These are phyloP conservation scores for Plasmodium gallinaceum DNA, from an alignment of 169 alveolate genomes.

Conservation along the genomic window DNA sequence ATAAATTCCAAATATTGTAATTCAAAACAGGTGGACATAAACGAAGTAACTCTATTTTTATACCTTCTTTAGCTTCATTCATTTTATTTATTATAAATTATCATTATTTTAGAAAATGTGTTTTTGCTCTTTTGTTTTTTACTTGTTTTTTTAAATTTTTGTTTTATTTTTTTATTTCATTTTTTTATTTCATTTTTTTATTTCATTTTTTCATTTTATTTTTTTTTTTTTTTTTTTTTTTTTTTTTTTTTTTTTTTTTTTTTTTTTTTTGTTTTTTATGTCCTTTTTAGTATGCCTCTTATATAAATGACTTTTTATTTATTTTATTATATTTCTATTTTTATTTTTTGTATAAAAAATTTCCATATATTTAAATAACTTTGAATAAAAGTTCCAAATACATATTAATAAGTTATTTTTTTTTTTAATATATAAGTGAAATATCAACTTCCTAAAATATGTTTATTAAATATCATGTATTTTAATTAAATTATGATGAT, in stretches of 20 bases:
- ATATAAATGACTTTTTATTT: too few species aligned
- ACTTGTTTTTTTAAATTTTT: neutral
- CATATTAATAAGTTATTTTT: too few species aligned
- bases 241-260: neutral
- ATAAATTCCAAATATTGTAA: slow-evolving; percentile 59
- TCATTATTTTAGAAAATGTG: neutral
- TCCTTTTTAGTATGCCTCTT: too few species aligned
- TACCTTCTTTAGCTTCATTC: slow-evolving; percentile 67
- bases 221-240: slow-evolving; percentile 3
- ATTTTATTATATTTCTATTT: too few species aligned
- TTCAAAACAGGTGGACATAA: slow-evolving; percentile 32
- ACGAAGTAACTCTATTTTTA: slow-evolving; percentile 61
- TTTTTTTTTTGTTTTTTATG: too few species aligned
- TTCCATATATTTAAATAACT: too few species aligned
- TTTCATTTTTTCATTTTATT: neutral
- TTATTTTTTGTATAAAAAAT: too few species aligned
- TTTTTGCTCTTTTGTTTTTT: slow-evolving; percentile 7
- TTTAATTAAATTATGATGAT: too few species aligned
- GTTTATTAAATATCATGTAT: too few species aligned
- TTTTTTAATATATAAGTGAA: too few species aligned
- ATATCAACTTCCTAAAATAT: too few species aligned
- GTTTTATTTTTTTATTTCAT: neutral
- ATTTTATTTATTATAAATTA: slow-evolving; percentile 12
- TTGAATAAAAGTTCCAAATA: too few species aligned
- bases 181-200: neutral